Conservation (phyloP, 805 yeast genomes). For the Teunomyces atbi region DNA sequence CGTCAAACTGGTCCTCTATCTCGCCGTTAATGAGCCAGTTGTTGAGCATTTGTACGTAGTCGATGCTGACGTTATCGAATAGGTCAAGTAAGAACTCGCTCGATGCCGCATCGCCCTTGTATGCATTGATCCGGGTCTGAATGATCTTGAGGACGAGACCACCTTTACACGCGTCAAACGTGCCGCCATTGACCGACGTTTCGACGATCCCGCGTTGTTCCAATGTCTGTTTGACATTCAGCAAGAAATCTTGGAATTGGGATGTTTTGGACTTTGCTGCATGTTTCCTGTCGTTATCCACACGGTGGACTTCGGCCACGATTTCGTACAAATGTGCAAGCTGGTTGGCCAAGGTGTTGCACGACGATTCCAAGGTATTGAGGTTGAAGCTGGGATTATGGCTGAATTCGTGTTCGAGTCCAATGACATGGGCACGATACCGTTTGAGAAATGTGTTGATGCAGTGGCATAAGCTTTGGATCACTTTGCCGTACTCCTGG, state of each 20-base stretch:
- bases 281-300: constrained; percentile 35
- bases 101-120: constrained; percentile 64
- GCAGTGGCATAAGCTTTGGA: constrained; percentile 69
- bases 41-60: constrained; percentile 67
- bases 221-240: constrained; percentile 40
- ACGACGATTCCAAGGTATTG: constrained; percentile 48
- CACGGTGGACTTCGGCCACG: constrained; percentile 48
- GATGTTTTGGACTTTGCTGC: constrained; percentile 1
- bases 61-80: constrained; percentile 56
- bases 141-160: constrained; percentile 67
- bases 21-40: constrained; percentile 78
- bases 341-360: constrained; percentile 25
- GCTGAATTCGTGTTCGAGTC: constrained; percentile 55
- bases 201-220: constrained; percentile 47
- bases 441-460: constrained; percentile 31
- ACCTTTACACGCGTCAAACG: constrained; percentile 66
- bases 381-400: constrained; percentile 54
- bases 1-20: constrained; percentile 76
- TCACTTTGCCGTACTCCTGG: constrained; percentile 61
- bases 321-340: constrained; percentile 61
- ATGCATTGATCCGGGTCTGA: constrained; percentile 52
- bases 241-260: constrained; percentile 31
- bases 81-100: constrained; percentile 50
- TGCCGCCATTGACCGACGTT: constrained; percentile 47
- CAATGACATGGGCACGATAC: constrained; percentile 31